Evolutionary conservation across 106 monocot genomes (phyloP), one percentile per base, ranked within the genome.

Genomic region (Iris macrosiphon): DNA sequence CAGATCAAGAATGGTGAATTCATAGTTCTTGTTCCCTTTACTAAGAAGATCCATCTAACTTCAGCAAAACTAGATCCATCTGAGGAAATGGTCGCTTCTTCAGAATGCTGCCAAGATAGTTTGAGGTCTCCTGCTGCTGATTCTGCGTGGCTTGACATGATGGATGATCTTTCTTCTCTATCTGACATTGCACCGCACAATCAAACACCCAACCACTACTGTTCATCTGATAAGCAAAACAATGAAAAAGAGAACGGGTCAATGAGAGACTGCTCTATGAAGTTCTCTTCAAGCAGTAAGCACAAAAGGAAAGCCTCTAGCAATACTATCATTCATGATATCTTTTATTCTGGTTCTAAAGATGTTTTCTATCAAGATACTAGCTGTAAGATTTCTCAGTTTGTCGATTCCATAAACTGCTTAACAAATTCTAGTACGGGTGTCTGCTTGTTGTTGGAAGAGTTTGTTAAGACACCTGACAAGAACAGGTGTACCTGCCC

Each of bases 21-120:
- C 40, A 24, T 95, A 38, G 89, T 85, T 45, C 71, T 95, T 23
- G 59, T 95, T 35, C 95, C 95, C 0, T 95, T 79, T 55, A 52
- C 56, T n/a, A 95, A 85, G 73, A 85, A 71, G 66, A 59, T 24
- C 18, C 70, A 49, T 5, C 69, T 59, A 25, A 3, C 31, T 43
- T 45, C 59, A 35, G 19, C 24, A 18, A 45, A 35, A n/a, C 21
- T 28, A 2, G 23, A 57, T 48, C 50, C 40, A 7, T 0, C 28
- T 8, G 44, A 59, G 27, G 52, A 70, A 24, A 52, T 31, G 17
- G 15, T 7, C 5, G 3, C 19, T 0, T 49, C 66, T 46, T 23
- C 52, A 38, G 14, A 46, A 47, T 6, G 21, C 17, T 63, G 45
- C 13, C 18, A 18, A 4, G 45, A 40, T 16, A 31, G 41, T 0